These are phyloP conservation scores for Conidiobolus coronatus DNA, from an alignment of 371 early-diverging fungal species.

Conservation along the genomic window DNA sequence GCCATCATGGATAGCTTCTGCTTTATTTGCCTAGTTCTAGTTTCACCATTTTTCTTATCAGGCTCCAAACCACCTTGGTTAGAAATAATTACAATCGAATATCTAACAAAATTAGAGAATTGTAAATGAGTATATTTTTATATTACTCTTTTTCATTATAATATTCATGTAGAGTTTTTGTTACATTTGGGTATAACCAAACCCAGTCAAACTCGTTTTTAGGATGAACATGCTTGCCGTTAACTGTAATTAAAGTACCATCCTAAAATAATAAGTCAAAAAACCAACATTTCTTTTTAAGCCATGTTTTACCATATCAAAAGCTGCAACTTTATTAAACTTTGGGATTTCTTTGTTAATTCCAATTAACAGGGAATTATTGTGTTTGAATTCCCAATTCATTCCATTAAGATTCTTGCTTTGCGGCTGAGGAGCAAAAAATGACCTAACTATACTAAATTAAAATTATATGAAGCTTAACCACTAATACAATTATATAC, in stretches of 20 bases:
- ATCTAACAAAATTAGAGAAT: conserved; percentile 13
- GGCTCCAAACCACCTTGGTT: conserved; percentile 34
- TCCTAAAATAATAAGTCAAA: conserved; percentile 16
- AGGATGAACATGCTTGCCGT: conserved; percentile 32
- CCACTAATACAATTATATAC: too few relatives aligned
- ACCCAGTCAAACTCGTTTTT: conserved; percentile 57
- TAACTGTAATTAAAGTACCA: conserved; percentile 38
- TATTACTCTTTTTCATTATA: conserved; percentile 27
- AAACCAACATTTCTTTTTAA: too few relatives aligned
- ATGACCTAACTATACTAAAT: too few relatives aligned
- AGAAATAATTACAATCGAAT: conserved; percentile 42
- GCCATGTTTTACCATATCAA: too few relatives aligned
- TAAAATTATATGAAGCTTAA: too few relatives aligned
- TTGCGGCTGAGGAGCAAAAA: too few relatives aligned
- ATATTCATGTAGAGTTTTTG: conserved; percentile 21
- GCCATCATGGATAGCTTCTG: conserved; percentile 21
- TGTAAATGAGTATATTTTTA: neutral
- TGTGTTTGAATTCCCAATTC: too few relatives aligned
- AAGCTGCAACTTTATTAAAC: too few relatives aligned
- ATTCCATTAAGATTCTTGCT: too few relatives aligned
- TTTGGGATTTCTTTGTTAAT: too few relatives aligned
- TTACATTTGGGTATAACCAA: conserved; percentile 31
- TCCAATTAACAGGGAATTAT: too few relatives aligned
- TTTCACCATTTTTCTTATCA: conserved; percentile 11
- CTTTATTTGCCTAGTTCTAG: conserved; percentile 19